Conservation (phyloP, 495 filamentous ascomycete genomes). For the Penicillium dipodomyicola region DNA sequence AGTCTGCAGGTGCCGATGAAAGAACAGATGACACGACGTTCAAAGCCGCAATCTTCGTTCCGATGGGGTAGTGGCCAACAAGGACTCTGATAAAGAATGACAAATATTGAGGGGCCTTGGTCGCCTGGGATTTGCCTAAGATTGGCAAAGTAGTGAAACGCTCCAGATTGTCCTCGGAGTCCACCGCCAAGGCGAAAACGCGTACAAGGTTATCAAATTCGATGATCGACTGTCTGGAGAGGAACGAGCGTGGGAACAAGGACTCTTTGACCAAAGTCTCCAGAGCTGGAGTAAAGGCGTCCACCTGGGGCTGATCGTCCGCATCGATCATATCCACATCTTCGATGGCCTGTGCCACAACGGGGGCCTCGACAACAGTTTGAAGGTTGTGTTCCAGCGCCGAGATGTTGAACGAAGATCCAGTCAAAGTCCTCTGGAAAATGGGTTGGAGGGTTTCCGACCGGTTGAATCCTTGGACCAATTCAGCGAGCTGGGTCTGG, state of each 20-base stretch:
- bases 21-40: slow-evolving; percentile 55
- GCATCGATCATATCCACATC: slow-evolving; percentile 54
- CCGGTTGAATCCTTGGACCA: slow-evolving; percentile 60
- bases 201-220: slow-evolving; percentile 57
- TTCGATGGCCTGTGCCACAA: slow-evolving; percentile 37
- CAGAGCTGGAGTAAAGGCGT: slow-evolving; percentile 40
- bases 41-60: slow-evolving; percentile 66
- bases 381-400: slow-evolving; percentile 69
- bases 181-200: slow-evolving; percentile 59
- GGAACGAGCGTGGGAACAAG: slow-evolving; percentile 35
- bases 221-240: slow-evolving; percentile 34
- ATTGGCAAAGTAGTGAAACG: slow-evolving; percentile 58
- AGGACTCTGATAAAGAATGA: slow-evolving; percentile 75
- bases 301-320: slow-evolving; percentile 32
- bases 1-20: slow-evolving; percentile 42
- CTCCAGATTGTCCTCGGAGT: slow-evolving; percentile 49
- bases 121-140: slow-evolving; percentile 53
- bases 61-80: slow-evolving; percentile 65
- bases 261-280: slow-evolving; percentile 35
- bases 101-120: slow-evolving; percentile 62
- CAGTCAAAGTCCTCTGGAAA: slow-evolving; percentile 57
- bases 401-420: slow-evolving; percentile 62
- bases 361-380: slow-evolving; percentile 55
- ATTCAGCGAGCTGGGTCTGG: slow-evolving; percentile 60
- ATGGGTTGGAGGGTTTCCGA: slow-evolving; percentile 51